These are phyloP conservation scores for Rachicladosporium sp. DNA, from an alignment of 2,329 filamentous ascomycete species.

Conservation along the genomic window DNA sequence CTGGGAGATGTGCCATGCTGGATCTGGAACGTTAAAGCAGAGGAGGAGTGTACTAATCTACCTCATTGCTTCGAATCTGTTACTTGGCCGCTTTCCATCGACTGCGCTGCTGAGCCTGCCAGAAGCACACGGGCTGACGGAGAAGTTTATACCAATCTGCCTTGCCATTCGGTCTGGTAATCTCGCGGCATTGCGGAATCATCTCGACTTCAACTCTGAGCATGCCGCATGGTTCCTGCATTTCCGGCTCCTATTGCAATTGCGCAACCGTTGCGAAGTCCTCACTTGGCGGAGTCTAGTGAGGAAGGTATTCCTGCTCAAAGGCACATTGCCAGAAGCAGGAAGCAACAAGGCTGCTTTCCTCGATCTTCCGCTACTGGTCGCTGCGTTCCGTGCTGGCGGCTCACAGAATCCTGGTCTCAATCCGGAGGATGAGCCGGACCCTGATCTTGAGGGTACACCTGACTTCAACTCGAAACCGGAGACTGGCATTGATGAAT, in stretches of 20 bases:
- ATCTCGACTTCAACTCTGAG: conserved; percentile 43
- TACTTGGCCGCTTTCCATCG: conserved; percentile 74
- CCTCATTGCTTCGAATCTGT: conserved; percentile 69
- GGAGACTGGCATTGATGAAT: conserved; percentile 29
- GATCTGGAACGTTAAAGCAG: conserved; percentile 46
- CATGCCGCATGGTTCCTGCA: conserved; percentile 62
- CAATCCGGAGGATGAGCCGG: conserved; percentile 15
- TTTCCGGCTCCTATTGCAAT: conserved; percentile 61
- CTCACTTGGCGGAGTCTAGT: conserved; percentile 75
- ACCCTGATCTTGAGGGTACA: conserved; percentile 14
- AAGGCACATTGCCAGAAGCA: conserved; percentile 54
- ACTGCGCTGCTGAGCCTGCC: conserved; percentile 52
- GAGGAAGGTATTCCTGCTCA: conserved; percentile 64
- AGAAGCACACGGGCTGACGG: conserved; percentile 52
- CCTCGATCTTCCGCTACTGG: conserved; percentile 53
- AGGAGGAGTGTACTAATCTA: conserved; percentile 70
- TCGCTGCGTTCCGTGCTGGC: conserved; percentile 21
- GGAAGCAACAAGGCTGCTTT: conserved; percentile 20
- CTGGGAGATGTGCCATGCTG: conserved; percentile 57
- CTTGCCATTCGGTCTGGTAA: conserved; percentile 61
- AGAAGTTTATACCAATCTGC: conserved; percentile 63
- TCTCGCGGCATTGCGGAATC: conserved; percentile 59
- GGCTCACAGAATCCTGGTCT: background rate
- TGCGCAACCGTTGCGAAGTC: conserved; percentile 66
- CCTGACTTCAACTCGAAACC: background rate